Base-by-base conservation (phyloP, 1,284 basidiomycete species). In the Ustilago vetiveriae region DNA sequence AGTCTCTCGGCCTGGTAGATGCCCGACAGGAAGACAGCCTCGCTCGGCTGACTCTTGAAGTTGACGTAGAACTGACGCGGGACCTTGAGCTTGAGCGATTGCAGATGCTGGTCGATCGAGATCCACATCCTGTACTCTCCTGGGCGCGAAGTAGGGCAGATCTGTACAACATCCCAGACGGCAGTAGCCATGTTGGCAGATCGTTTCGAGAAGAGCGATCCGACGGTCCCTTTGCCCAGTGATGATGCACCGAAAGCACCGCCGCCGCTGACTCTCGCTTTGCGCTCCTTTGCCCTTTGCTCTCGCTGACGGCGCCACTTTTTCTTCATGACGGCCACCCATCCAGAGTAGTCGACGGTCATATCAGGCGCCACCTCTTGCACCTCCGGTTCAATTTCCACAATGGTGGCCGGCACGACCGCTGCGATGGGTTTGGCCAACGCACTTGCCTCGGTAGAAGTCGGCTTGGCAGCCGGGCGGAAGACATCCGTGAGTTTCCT, bases 401-500 rank as follows among this genome's bases (percentile, higher is more conserved):
- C n/a, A 5, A 53, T 50, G 22, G 49, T 59, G 0, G 60, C 41
- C 19, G 48, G 38, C n/a, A 40, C 43, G 14, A 46, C 51, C 7
- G 35, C 48, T 22, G 55, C 51, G 23, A 39, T 33, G 2, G 54
- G 41, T 23, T 63, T 56, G 6, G 39, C 3, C 6, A 35, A 45
- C 10, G 56, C 27, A 33, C 44, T 55, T 8, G 52, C 37, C 30
- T 65, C 54, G 23, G 35, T 43, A 6, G 52, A 37, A 3, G 49
- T 44, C 16, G 78, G 77, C 36, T 67, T 72, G 29, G 59, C 59
- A 30, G 67, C 65, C 84, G 85, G 53, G 40, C 85, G 87, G 85
- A 98, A 98, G 85, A 98, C 97, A 76, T 97, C 93, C 0, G 94
- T 95, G 39, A 99, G 85, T 83, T 94, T 97, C 84, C 95, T 94